Evolutionary conservation across 2,329 filamentous ascomycete species (phyloP).

Genomic region (Dendrostoma leiphaemia): DNA sequence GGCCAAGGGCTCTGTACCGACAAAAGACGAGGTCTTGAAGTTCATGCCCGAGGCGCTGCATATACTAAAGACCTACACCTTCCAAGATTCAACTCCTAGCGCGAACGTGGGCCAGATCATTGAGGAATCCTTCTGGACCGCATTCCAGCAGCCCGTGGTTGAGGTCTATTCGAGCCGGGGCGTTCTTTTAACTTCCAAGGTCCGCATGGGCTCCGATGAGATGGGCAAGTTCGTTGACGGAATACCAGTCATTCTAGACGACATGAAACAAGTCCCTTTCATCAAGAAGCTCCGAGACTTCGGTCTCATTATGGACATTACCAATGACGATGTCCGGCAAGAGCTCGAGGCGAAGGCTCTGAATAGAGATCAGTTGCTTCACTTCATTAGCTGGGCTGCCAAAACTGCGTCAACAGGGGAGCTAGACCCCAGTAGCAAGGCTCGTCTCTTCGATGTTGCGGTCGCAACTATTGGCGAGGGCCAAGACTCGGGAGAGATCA

Average conservation of each 20-base stretch:
- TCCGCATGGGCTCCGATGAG: slow-evolving; percentile 71
- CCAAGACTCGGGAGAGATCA: slow-evolving; percentile 63
- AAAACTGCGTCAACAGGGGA: slow-evolving; percentile 70
- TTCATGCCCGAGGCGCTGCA: slow-evolving; percentile 79
- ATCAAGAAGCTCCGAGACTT: slow-evolving; percentile 79
- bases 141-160: slow-evolving; percentile 76
- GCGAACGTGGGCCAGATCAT: slow-evolving; percentile 80
- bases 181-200: slow-evolving; percentile 77
- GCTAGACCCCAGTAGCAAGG: slow-evolving; percentile 66
- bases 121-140: slow-evolving; percentile 95
- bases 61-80: slow-evolving; percentile 82
- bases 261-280: slow-evolving; percentile 71
- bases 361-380: slow-evolving; percentile 71
- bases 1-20: slow-evolving; percentile 48
- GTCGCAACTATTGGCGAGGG: slow-evolving; percentile 66
- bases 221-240: slow-evolving; percentile 75
- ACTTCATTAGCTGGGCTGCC: slow-evolving; percentile 83
- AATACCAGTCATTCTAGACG: slow-evolving; percentile 81
- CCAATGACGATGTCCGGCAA: slow-evolving; percentile 77
- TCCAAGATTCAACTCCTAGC: slow-evolving; percentile 86
- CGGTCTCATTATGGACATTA: slow-evolving; percentile 83
- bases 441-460: slow-evolving; percentile 73
- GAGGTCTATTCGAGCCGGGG: slow-evolving; percentile 88
- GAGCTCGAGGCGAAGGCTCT: slow-evolving; percentile 83
- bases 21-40: slow-evolving; percentile 61